phyloP scores from a whole-genome alignment of 176 grass and related monocot species.

The Microstegium vimineum region DNA sequence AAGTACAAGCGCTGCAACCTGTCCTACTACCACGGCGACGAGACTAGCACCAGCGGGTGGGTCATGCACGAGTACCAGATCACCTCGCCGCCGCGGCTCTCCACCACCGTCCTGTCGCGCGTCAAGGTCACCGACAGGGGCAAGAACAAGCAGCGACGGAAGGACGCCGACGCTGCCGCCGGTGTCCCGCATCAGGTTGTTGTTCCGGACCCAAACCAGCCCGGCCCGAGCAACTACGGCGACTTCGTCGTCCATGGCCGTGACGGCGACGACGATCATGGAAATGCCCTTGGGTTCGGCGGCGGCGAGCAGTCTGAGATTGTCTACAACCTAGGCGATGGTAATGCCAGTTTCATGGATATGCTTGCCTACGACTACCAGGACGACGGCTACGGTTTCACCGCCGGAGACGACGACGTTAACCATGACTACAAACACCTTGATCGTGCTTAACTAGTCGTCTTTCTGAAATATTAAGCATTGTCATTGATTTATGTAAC shows the following conservation, averaged over 20 bases:
- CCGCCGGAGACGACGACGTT: neutral
- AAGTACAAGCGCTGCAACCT: neutral
- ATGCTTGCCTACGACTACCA: too few relatives aligned
- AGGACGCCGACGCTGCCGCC: neutral
- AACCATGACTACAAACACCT: too few relatives aligned
- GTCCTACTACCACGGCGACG: neutral
- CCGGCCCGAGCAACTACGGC: neutral
- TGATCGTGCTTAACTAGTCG: too few relatives aligned
- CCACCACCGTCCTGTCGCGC: neutral
- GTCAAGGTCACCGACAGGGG: neutral
- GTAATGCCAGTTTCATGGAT: too few relatives aligned
- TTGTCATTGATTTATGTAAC: neutral
- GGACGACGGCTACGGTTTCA: too few relatives aligned
- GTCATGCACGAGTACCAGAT: slow-evolving; percentile 27
- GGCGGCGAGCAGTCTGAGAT: too few relatives aligned
- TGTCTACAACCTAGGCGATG: too few relatives aligned
- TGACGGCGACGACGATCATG: too few relatives aligned
- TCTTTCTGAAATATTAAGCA: neutral
- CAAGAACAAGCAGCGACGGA: neutral
- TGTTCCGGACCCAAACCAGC: neutral
- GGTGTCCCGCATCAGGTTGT: neutral
- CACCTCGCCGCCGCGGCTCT: neutral
- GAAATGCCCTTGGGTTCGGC: neutral
- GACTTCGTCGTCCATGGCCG: too few relatives aligned
- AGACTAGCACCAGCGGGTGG: neutral